A percentile compares a stretch with the other conserved stretches of the same genome.
These are phyloP conservation scores for Pichia membranifaciens DNA, from an alignment of 805 yeast species.

Conservation along the genomic window DNA sequence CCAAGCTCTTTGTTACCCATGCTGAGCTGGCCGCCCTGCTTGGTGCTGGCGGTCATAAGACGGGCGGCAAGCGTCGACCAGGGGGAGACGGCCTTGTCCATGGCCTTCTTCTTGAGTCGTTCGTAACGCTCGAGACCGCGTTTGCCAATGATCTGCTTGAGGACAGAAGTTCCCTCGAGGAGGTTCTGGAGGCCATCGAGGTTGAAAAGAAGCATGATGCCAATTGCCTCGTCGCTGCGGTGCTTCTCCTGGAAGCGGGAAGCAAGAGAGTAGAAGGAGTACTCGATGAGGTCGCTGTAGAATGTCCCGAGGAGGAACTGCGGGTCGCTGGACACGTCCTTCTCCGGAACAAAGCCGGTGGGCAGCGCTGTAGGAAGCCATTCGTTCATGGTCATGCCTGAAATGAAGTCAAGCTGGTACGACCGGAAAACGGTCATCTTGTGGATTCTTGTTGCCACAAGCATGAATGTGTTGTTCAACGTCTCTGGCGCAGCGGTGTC, in stretches of 20 bases:
- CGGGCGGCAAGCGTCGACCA: conserved; percentile 79
- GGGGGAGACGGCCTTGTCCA: conserved; percentile 62
- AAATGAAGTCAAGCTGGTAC: conserved; percentile 47
- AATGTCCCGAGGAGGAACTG: conserved; percentile 56
- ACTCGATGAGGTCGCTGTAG: conserved; percentile 74
- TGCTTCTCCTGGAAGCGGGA: conserved; percentile 39
- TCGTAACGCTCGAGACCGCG: conserved; percentile 59
- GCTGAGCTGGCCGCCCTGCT: conserved; percentile 38
- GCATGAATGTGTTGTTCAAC: conserved; percentile 45
- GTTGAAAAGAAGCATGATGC: conserved; percentile 67
- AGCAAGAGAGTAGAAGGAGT: conserved; percentile 60
- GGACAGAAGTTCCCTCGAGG: conserved; percentile 42
- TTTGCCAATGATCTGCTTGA: conserved; percentile 50
- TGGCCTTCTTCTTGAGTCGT: conserved; percentile 64
- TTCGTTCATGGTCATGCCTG: conserved; percentile 49
- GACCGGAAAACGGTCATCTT: conserved; percentile 56
- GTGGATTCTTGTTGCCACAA: conserved; percentile 56
- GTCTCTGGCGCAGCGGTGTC: conserved; percentile 20
- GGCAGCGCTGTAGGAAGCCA: conserved; percentile 68
- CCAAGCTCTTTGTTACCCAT: conserved; percentile 78
- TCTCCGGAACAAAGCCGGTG: conserved; percentile 42
- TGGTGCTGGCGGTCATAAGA: conserved; percentile 75
- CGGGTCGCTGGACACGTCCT: conserved; percentile 40
- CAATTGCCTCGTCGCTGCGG: conserved; percentile 47
- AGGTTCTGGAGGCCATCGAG: conserved; percentile 70